These are phyloP conservation scores for Plenodomus biglobosus DNA, from an alignment of 2,329 filamentous ascomycete genomes.

Conservation along the genomic window DNA sequence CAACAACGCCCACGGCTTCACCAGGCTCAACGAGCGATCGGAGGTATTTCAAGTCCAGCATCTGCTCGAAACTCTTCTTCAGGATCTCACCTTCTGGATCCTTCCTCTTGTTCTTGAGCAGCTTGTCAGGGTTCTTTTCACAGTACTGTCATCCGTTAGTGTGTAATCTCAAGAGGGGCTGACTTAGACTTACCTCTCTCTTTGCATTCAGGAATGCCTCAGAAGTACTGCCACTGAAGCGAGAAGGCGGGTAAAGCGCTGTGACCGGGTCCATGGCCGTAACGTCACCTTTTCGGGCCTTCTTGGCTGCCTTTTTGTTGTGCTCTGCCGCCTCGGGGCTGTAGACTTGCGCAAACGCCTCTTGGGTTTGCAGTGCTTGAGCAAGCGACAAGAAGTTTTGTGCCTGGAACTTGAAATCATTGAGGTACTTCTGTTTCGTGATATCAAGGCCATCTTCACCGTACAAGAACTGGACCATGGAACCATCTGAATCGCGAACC, in stretches of 20 bases:
- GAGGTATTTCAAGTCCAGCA: slow-evolving; percentile 91
- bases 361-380: slow-evolving; percentile 70
- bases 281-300: slow-evolving; percentile 69
- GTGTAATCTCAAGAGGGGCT: neutral
- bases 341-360: slow-evolving; percentile 56
- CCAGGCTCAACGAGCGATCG: slow-evolving; percentile 90
- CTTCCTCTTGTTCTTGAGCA: slow-evolving; percentile 63
- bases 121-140: slow-evolving; percentile 68
- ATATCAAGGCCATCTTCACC: slow-evolving; percentile 95
- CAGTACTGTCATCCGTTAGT: slow-evolving; percentile 60
- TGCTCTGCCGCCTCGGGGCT: slow-evolving; percentile 66
- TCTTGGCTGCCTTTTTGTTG: slow-evolving; percentile 73
- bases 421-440: slow-evolving; percentile 88
- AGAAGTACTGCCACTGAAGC: slow-evolving; percentile 81
- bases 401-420: slow-evolving; percentile 85
- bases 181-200: slow-evolving; percentile 53
- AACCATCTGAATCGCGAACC: slow-evolving; percentile 90
- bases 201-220: slow-evolving; percentile 78
- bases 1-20: slow-evolving; percentile 95
- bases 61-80: slow-evolving; percentile 72
- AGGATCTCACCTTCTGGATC: slow-evolving; percentile 51
- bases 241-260: slow-evolving; percentile 71
- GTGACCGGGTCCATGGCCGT: slow-evolving; percentile 75
- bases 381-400: slow-evolving; percentile 82
- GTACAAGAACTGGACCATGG: slow-evolving; percentile 91